Percentiles rank a stretch among this genome's conserved stretches.
Evolutionary conservation across 1,139 yeast genomes (phyloP).

Genomic region (Taiozyma sp.): DNA sequence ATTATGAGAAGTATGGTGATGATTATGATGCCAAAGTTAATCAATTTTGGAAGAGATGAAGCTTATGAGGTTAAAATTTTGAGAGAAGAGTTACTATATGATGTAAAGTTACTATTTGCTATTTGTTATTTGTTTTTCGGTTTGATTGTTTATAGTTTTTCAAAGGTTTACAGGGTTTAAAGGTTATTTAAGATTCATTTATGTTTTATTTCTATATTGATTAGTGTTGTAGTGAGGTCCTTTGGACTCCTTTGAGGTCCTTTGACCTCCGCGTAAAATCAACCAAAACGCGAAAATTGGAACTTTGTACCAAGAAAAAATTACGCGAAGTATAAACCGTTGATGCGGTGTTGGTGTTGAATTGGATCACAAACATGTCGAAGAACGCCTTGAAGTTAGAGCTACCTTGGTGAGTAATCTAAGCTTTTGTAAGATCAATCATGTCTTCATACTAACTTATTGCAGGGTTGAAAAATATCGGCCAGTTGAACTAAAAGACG

Average conservation of each 20-base stretch:
- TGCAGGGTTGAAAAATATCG: slow-evolving; percentile 90
- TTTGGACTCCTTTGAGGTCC: not conserved
- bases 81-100: not conserved
- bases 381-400: slow-evolving; percentile 9
- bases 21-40: slow-evolving; percentile 13
- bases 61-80: not conserved
- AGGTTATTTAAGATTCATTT: not conserved
- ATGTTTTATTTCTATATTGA: not conserved
- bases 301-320: not conserved
- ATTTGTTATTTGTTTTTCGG: not conserved
- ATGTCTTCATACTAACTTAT: not conserved
- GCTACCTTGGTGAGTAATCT: slow-evolving; percentile 8
- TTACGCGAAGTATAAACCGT: not conserved
- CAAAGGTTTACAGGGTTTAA: not conserved
- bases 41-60: slow-evolving; percentile 9
- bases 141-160: not conserved
- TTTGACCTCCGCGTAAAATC: not conserved
- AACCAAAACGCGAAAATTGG: not conserved
- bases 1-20: slow-evolving; percentile 26
- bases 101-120: not conserved
- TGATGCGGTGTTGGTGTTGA: too few relatives aligned
- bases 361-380: not conserved
- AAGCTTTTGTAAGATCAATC: not conserved
- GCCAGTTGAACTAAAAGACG: slow-evolving; percentile 70
- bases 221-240: not conserved